Evolutionary conservation across 1,139 yeast genomes (phyloP), one percentile per base, ranked within the genome.

Genomic region (Pichia sp.): DNA sequence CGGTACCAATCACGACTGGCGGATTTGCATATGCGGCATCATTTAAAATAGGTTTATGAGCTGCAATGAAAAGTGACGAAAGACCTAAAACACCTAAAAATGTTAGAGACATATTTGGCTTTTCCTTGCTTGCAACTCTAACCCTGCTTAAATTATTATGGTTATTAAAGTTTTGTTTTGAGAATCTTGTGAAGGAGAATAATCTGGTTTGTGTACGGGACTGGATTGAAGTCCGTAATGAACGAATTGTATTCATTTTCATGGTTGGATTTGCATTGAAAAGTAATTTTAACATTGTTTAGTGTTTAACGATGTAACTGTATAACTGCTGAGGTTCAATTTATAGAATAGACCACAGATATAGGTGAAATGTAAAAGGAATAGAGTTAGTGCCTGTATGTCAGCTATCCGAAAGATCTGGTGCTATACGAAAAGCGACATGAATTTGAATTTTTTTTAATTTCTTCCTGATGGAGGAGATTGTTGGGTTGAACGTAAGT

Each of bases 21-120:
- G 35, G 35, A 24, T 43, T 40, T 23, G 44, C 54, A 40, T 48
- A 55, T 3, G 53, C 58, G 7, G 55, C 44, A 35, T 57, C 64
- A 35, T 54, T 59, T 16, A 46, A 45, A 18, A 57, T 49, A 7
- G 53, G 53, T 41, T 51, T 47, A 26, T 52, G 52, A 12, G 51
- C 46, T 7, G 41, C 44, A 7, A 51, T 15, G 25, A 42, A 54
- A 13, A 48, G 38, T 1, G 56, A 47, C 2, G 52, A 40, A 15
- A 53, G 45, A 20, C 57, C 54, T 1, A 53, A 18, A 15, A 56
- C 38, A 22, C 59, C 59, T 12, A 54, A 34, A 4, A 49, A 44
- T 1, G 54, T 44, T 24, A 53, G 44, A 15, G 52, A 39, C 41
- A 45, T 32, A 27, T 50, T 52, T 22, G 55, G 55, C 18, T 27